These are phyloP conservation scores for Hibiscus trionum DNA, from an alignment of 345 rosid genomes.

Conservation along the genomic window DNA sequence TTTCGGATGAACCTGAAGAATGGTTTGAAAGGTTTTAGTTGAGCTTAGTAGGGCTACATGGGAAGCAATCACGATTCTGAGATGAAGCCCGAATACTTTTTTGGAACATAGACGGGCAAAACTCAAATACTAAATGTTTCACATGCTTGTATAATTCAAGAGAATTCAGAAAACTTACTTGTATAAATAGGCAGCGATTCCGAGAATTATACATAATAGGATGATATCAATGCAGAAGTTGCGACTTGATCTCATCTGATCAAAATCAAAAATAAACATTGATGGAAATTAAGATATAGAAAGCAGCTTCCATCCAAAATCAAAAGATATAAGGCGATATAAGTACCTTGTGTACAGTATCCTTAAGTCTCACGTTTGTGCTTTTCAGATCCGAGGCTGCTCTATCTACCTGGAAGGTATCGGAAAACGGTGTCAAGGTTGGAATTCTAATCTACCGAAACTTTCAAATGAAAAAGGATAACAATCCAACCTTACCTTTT, in stretches of 20 bases:
- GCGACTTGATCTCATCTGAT: constrained; percentile 80
- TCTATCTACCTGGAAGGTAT: constrained; percentile 56
- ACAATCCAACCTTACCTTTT: background rate
- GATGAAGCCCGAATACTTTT: background rate
- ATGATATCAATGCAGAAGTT: constrained; percentile 87
- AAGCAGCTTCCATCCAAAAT: background rate
- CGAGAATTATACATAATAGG: constrained; percentile 63
- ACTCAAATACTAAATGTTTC: background rate
- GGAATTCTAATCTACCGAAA: background rate
- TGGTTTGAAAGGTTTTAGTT: background rate
- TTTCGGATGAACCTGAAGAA: too few species aligned
- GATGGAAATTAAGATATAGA: background rate
- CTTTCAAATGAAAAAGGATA: background rate
- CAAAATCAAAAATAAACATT: background rate
- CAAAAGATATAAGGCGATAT: background rate
- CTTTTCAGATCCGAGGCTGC: constrained; percentile 70
- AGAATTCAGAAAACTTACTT: constrained; percentile 39
- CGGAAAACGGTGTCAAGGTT: background rate
- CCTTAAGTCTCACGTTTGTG: constrained; percentile 76
- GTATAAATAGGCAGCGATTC: constrained; percentile 89
- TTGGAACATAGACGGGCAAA: background rate
- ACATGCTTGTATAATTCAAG: background rate
- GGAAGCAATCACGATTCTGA: background rate
- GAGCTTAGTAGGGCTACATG: background rate
- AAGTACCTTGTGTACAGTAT: constrained; percentile 66